Evolutionary conservation across 2,329 filamentous ascomycete species (phyloP), one percentile per base, ranked within the genome.

Genomic region (Catunica adiposa): DNA sequence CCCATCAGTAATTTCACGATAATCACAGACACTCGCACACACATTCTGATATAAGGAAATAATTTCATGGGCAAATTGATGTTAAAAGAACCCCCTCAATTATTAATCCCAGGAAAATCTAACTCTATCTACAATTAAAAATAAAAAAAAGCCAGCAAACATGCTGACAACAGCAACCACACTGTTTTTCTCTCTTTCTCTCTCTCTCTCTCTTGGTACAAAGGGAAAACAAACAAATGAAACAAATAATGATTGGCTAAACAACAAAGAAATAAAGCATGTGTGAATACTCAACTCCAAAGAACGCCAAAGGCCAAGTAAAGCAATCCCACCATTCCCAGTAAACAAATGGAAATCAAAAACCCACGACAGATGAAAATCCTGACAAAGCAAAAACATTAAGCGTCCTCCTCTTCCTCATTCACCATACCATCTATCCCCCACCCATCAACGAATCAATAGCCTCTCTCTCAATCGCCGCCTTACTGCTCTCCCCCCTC

Each of bases 381-480:
- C 58, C 61, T 58, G 63, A 59, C 61, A 64, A 66, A 64, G 67
- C 63, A 59, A 25, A 17, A 38, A n/a, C 50, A 22, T n/a, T 5
- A 34, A 11, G 5, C 29, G 11, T 15, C 15, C 15, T 25, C 50
- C 31, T 22, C 37, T 25, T n/a, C n/a, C n/a, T n/a, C n/a, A n/a
- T n/a, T n/a, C n/a, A n/a, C n/a, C n/a, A n/a, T n/a, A n/a, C n/a
- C n/a, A 23, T 23, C 20, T 38, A 52, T 8, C 9, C 31, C 29
- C 29, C 72, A 59, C 75, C 76, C 58, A 77, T 64, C 58, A 78
- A 68, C 61, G 71, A 67, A 65, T 79, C 74, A 64, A 74, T 66
- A 8, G 54, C 56, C 22, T 52, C 53, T 5, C 48, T 38, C 14
- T 50, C 42, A 51, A 25, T 47, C 22, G 37, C 23, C 3, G 9